phyloP scores from a whole-genome alignment of 306 rosid species.

The Senna siamea region DNA sequence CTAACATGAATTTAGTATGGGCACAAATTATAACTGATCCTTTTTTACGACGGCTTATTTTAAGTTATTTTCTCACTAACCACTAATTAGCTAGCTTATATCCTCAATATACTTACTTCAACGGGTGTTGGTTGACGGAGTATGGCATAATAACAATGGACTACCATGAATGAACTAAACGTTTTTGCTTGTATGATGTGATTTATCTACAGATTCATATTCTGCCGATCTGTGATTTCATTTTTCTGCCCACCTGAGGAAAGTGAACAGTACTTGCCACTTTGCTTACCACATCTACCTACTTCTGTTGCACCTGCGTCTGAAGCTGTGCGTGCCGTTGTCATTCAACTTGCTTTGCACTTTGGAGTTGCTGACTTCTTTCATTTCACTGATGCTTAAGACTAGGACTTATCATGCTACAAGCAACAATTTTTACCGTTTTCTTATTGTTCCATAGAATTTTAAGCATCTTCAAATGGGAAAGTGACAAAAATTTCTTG shows the following conservation, averaged over 20 bases:
- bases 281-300: constrained; percentile 82
- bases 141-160: too few relatives aligned
- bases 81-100: too few relatives aligned
- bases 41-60: constrained; percentile 83
- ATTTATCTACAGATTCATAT: constrained; percentile 76
- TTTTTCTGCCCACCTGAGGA: constrained; percentile 65
- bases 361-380: constrained; percentile 61
- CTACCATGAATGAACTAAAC: too few relatives aligned
- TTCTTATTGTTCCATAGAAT: too few relatives aligned
- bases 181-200: constrained; percentile 25
- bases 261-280: constrained; percentile 60
- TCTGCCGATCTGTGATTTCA: constrained; percentile 77
- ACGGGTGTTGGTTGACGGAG: too few relatives aligned
- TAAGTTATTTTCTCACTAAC: constrained; percentile 57
- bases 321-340: constrained; percentile 62
- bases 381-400: constrained; percentile 56
- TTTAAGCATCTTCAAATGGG: too few relatives aligned
- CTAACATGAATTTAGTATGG: constrained; percentile 86
- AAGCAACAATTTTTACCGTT: too few relatives aligned
- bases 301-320: constrained; percentile 61
- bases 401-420: constrained; percentile 36
- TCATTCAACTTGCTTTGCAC: constrained; percentile 77
- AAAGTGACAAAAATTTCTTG: too few relatives aligned
- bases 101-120: too few relatives aligned
- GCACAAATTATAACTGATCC: constrained; percentile 91